A percentile compares a stretch with the other conserved stretches of the same genome.
Conservation (phyloP, 306 rosid genomes). For the Rosa persica region DNA sequence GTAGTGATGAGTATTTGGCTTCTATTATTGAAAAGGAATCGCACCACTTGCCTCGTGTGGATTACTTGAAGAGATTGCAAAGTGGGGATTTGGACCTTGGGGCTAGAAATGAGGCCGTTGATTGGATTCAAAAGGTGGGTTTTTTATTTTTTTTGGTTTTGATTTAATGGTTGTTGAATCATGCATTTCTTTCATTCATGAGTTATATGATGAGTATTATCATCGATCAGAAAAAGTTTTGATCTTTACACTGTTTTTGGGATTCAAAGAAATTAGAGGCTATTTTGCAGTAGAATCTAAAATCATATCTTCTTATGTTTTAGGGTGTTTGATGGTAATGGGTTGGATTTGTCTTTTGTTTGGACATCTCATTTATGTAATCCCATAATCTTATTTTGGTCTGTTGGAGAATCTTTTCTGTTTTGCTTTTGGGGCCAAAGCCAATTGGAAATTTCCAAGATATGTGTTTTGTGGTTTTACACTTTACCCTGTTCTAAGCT, state of each 20-base stretch:
- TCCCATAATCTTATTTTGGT: conserved; percentile 18
- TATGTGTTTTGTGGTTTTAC: background rate
- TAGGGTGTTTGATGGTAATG: conserved; percentile 2
- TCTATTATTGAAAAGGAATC: conserved; percentile 62
- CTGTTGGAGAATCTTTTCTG: conserved; percentile 4
- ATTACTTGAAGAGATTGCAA: conserved; percentile 54
- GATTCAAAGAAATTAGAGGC: background rate
- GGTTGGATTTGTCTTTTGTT: background rate
- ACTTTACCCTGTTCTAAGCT: conserved; percentile 7
- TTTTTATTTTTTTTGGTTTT: background rate
- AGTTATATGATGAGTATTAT: background rate
- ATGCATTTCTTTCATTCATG: background rate
- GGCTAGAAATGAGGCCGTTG: conserved; percentile 69
- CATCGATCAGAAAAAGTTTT: background rate
- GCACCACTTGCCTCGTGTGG: conserved; percentile 53
- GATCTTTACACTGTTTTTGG: background rate
- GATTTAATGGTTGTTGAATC: conserved; percentile 6
- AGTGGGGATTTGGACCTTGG: conserved; percentile 67
- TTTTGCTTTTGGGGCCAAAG: conserved; percentile 19
- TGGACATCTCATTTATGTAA: background rate
- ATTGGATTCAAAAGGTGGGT: conserved; percentile 90
- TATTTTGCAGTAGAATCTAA: background rate
- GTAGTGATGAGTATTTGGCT: conserved; percentile 71
- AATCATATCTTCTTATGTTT: background rate
- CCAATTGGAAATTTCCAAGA: conserved; percentile 15